Evolutionary conservation across 148 eudicot genomes (phyloP).

Genomic region (Cornus kousa): DNA sequence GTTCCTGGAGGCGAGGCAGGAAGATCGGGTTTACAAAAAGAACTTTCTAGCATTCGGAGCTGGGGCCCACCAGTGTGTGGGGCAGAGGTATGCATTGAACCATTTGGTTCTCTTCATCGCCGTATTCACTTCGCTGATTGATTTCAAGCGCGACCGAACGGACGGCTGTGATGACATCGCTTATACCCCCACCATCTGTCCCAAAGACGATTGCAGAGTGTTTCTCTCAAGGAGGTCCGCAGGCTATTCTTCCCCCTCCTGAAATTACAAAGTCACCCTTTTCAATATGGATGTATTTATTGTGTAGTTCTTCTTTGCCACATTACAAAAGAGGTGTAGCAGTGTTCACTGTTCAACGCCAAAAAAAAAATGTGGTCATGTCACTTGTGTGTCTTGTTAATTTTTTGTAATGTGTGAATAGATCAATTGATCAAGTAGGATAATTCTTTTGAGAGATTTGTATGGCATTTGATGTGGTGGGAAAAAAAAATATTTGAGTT

Average conservation of each 20-base stretch:
- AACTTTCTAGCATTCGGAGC: constrained; percentile 83
- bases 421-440: neutral
- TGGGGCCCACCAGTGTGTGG: constrained; percentile 88
- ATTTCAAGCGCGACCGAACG: constrained; percentile 60
- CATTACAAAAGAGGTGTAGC: neutral
- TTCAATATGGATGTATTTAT: neutral
- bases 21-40: constrained; percentile 58
- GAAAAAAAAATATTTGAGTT: neutral
- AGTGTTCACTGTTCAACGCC: neutral
- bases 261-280: constrained; percentile 12
- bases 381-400: neutral
- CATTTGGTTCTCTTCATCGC: constrained; percentile 71
- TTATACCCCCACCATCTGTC: constrained; percentile 74
- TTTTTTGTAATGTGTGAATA: neutral
- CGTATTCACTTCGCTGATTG: constrained; percentile 55
- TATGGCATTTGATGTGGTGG: neutral
- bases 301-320: neutral
- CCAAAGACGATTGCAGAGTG: constrained; percentile 80
- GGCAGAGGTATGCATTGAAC: constrained; percentile 76
- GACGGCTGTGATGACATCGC: constrained; percentile 79
- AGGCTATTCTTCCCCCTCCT: constrained; percentile 19
- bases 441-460: constrained; percentile 1
- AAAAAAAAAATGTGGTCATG: neutral
- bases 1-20: constrained; percentile 65
- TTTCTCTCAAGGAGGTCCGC: constrained; percentile 36